These are phyloP conservation scores for Euptelea pleiosperma DNA, from an alignment of 164 flowering plant species.

Conservation along the genomic window DNA sequence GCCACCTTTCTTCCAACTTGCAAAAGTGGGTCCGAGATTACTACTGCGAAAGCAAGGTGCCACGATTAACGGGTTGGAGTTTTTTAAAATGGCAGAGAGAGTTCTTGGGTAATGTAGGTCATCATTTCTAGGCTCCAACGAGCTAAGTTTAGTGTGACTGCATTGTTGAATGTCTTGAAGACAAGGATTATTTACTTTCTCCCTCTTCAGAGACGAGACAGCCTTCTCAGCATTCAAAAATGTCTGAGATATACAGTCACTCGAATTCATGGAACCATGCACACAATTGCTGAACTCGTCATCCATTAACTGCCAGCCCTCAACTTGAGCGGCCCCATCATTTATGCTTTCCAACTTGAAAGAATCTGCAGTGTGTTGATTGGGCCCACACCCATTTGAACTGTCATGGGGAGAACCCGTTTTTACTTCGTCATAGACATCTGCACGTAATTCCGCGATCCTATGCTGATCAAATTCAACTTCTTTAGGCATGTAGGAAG, in stretches of 20 bases:
- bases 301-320: constrained; percentile 64
- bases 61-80: constrained; percentile 30
- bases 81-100: constrained; percentile 46
- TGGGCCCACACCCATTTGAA: constrained; percentile 47
- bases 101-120: constrained; percentile 63
- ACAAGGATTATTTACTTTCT: constrained; percentile 14
- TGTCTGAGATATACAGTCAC: constrained; percentile 68
- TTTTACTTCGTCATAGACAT: too few relatives aligned
- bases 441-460: too few relatives aligned
- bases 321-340: constrained; percentile 56
- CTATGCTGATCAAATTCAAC: constrained; percentile 24
- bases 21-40: constrained; percentile 47
- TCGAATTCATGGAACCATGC: constrained; percentile 49
- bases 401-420: constrained; percentile 43
- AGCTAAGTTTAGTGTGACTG: constrained; percentile 35
- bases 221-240: constrained; percentile 33
- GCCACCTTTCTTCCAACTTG: constrained; percentile 50
- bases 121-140: constrained; percentile 34
- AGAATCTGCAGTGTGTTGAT: constrained; percentile 53
- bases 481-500: constrained; percentile 15
- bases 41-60: constrained; percentile 22
- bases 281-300: constrained; percentile 57
- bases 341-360: constrained; percentile 49
- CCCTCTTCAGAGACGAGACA: constrained; percentile 23
- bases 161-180: constrained; percentile 41